These are phyloP conservation scores for Phyllostachys edulis DNA, from an alignment of 176 grass and related monocot genomes.

Conservation along the genomic window DNA sequence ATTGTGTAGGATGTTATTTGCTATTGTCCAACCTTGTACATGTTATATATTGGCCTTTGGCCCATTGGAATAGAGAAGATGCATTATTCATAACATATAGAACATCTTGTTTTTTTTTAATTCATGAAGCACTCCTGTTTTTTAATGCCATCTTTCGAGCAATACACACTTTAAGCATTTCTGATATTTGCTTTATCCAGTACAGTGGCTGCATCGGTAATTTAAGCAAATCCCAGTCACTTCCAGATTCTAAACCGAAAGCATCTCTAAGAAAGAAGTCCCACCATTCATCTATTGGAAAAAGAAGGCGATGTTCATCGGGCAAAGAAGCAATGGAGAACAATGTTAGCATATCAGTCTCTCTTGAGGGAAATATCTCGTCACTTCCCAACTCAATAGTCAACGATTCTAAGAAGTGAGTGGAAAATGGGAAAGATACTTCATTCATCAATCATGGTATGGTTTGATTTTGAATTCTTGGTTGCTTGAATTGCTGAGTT, in stretches of 20 bases:
- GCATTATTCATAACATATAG: too few species aligned
- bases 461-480: slow-evolving; percentile 5
- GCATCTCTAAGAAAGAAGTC: slow-evolving; percentile 35
- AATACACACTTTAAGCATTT: slow-evolving; percentile 41
- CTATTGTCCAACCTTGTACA: too few species aligned
- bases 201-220: slow-evolving; percentile 66
- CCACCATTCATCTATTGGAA: slow-evolving; percentile 23
- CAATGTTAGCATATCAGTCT: slow-evolving; percentile 54
- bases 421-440: slow-evolving; percentile 44
- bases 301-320: slow-evolving; percentile 44
- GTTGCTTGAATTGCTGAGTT: not conserved
- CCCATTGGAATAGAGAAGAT: too few species aligned
- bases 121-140: slow-evolving; percentile 18
- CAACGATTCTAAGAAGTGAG: slow-evolving; percentile 42
- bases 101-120: not conserved
- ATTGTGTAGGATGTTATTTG: too few species aligned
- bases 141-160: slow-evolving; percentile 4
- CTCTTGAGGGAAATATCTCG: slow-evolving; percentile 62
- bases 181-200: slow-evolving; percentile 60
- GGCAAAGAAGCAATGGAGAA: slow-evolving; percentile 59
- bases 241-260: slow-evolving; percentile 32
- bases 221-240: slow-evolving; percentile 50
- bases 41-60: too few species aligned
- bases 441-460: slow-evolving; percentile 83
- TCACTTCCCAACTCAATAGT: slow-evolving; percentile 35